Evolutionary conservation across 83 land plant species (phyloP), one percentile per base, ranked within the genome.

Genomic region (Isoetes engelmannii): DNA sequence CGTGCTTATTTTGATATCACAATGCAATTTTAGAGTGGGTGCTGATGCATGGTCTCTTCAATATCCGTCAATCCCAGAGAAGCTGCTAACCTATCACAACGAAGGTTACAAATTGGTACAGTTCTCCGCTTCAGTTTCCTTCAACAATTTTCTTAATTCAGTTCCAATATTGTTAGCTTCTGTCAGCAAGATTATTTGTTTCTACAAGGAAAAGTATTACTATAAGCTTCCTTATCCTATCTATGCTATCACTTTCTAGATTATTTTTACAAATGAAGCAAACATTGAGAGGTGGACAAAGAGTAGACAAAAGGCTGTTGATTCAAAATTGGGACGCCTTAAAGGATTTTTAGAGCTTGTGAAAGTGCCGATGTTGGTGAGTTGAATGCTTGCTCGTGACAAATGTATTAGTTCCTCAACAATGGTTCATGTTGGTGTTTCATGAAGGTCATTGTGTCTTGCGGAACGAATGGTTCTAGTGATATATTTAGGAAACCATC

Each of bases 231-330:
- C 63, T 55, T 49, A 7, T 13, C 49, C 28, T 56, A 28, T 47
- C 17, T 45, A 68, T 74, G 7, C 8, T 4, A 28, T 45, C n/a
- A 42, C 15, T 7, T 59, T 21, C 8, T 67, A 92, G 98, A 96
- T 94, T 21, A 86, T 94, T 17, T 94, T 94, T 53, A 84, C 99
- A 49, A 94, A 94, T 72, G 99, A 94, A 78, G 80, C 99, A 43
- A 94, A 87, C 75, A 94, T 94, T 71, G 93, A 90, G 67, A 84
- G 88, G 45, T 94, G 99, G 99, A 94, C 80, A 63, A 88, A 94
- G 17, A 86, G 84, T 64, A 77, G 99, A 68, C 92, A 94, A 63
- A 79, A 78, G 67, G 97, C 99, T 55, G 77, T 94, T 18, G 92
- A 94, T 73, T 88, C 96, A 28, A 94, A 94, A 75, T 48, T 90